Evolutionary conservation across 2,329 filamentous ascomycete species (phyloP).

Genomic region (Claviceps spartinae): DNA sequence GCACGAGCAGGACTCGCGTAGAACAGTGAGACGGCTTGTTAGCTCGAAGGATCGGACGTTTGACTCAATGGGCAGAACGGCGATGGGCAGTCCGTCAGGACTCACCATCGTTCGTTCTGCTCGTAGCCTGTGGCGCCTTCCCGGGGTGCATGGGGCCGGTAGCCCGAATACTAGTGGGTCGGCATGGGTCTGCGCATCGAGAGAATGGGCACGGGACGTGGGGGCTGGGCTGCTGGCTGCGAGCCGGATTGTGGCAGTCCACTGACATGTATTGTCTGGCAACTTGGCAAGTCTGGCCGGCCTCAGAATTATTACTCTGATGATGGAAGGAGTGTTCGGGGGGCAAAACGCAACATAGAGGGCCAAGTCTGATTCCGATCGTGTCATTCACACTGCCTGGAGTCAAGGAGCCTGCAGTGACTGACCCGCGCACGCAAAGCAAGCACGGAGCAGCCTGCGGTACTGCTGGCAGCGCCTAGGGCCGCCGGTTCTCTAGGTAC

Average conservation of each 20-base stretch:
- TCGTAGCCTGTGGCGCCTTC: not conserved
- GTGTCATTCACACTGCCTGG: no score
- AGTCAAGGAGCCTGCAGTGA: no score
- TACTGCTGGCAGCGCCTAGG: not conserved
- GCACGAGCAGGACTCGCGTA: not conserved
- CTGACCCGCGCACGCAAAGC: not conserved
- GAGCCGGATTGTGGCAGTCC: not conserved
- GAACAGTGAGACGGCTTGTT: not conserved
- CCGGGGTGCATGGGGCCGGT: not conserved
- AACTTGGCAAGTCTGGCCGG: no score
- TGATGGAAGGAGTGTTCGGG: not conserved
- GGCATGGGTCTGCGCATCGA: conserved; percentile 4
- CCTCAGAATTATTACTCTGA: no score
- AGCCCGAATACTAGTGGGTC: conserved; percentile 2
- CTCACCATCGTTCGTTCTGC: not conserved
- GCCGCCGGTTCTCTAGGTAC: not conserved
- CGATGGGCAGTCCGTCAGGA: not conserved
- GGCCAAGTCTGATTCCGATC: no score
- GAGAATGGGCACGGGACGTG: not conserved
- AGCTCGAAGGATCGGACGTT: conserved; percentile 1
- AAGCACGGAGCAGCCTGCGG: not conserved
- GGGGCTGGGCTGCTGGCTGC: not conserved
- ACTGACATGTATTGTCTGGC: no score
- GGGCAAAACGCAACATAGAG: not conserved
- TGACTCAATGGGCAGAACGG: not conserved